Conservation (phyloP, 192 early-diverging fungal species). For the Linderina pennispora region DNA sequence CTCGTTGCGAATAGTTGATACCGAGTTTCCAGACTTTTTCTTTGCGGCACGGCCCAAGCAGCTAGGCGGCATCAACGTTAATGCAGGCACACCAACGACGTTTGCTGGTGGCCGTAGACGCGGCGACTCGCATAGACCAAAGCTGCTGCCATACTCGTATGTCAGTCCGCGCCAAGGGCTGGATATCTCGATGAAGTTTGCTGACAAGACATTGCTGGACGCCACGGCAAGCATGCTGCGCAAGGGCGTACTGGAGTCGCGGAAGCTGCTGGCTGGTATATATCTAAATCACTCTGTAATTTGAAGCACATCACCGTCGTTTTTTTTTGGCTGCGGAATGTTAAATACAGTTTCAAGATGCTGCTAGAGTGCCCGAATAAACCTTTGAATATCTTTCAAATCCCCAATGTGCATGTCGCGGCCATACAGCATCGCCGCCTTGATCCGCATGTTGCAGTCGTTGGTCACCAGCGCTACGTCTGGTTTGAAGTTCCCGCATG, state of each 20-base stretch:
- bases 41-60: conserved; percentile 23
- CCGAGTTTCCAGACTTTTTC: conserved; percentile 24
- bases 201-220: conserved; percentile 3
- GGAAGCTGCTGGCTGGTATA: conserved; percentile 15
- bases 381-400: not conserved
- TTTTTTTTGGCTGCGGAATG: no score
- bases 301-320: no score
- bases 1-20: conserved; percentile 11
- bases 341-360: no score
- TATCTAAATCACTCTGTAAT: conserved; percentile 24
- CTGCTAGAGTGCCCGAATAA: not conserved
- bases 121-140: not conserved
- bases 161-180: conserved; percentile 7
- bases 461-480: not conserved
- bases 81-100: no score
- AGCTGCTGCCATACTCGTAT: conserved; percentile 11
- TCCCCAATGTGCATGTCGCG: not conserved
- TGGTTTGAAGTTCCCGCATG: not conserved
- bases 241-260: conserved; percentile 6
- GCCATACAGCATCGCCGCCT: not conserved
- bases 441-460: not conserved
- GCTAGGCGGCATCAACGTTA: conserved; percentile 22
- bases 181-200: conserved; percentile 23
- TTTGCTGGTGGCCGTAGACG: no score
- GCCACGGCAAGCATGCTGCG: not conserved